Percentiles rank a stretch among this genome's conserved stretches.
These are phyloP conservation scores for Hydnum rufescens DNA, from an alignment of 768 basidiomycete species.

Conservation along the genomic window DNA sequence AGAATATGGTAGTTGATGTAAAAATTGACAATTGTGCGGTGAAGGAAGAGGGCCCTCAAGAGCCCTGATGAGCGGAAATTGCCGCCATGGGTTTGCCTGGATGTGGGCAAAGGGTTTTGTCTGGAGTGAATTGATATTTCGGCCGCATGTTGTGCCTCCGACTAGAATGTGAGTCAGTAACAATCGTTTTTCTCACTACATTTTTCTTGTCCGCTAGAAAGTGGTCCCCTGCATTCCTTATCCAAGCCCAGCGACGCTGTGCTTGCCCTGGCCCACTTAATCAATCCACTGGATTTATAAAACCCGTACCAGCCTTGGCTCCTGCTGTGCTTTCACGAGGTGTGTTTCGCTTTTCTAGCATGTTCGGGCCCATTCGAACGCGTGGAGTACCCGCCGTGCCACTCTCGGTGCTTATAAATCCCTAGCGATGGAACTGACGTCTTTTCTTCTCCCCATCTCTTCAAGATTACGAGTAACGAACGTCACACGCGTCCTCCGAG, in stretches of 20 bases:
- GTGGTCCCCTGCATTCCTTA: background rate
- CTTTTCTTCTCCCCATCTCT: background rate
- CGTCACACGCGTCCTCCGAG: background rate
- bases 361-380: background rate
- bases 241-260: background rate
- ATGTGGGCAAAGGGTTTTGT: too few relatives aligned
- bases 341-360: background rate
- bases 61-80: background rate
- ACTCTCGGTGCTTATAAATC: background rate
- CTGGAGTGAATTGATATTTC: too few relatives aligned
- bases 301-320: background rate
- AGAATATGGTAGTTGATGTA: conserved; percentile 40
- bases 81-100: too few relatives aligned
- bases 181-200: background rate
- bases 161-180: background rate
- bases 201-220: too few relatives aligned
- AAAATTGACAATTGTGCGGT: background rate
- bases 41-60: background rate
- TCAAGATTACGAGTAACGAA: background rate
- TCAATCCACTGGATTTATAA: background rate
- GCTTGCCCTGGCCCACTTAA: background rate
- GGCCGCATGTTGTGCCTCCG: background rate
- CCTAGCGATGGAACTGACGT: background rate
- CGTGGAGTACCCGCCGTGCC: background rate
- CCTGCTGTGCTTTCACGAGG: background rate